A percentile compares a stretch with the other conserved stretches of the same genome.
These are phyloP conservation scores for Zygotorulaspora chibaensis DNA, from an alignment of 805 yeast species.

Conservation along the genomic window DNA sequence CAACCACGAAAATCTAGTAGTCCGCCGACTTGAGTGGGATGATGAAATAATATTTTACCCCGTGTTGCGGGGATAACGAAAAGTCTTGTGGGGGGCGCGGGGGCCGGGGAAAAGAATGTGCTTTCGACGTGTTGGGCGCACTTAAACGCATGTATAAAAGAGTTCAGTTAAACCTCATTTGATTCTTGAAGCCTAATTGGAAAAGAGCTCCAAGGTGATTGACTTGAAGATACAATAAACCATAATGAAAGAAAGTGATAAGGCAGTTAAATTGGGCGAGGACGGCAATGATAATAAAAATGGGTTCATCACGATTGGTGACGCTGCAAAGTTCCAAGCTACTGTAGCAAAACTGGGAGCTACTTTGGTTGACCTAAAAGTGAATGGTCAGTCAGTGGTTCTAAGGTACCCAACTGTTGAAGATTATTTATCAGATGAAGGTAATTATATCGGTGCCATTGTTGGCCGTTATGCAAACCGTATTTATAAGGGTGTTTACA, in stretches of 20 bases:
- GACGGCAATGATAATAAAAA: constrained; percentile 22
- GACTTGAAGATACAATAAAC: not conserved
- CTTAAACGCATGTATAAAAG: not conserved
- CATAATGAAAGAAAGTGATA: not conserved
- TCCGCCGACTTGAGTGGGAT: not conserved
- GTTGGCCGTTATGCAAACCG: constrained; percentile 66
- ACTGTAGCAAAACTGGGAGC: constrained; percentile 50
- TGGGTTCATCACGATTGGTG: constrained; percentile 31
- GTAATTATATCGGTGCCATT: constrained; percentile 59
- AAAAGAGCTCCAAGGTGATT: not conserved
- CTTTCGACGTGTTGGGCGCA: not conserved
- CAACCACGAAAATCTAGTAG: not conserved
- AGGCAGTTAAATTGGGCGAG: not conserved
- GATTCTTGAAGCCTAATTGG: not conserved
- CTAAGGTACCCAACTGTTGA: constrained; percentile 38
- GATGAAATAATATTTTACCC: not conserved
- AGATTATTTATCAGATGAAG: constrained; percentile 34
- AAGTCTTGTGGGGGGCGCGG: not conserved
- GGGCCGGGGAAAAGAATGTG: not conserved
- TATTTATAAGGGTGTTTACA: constrained; percentile 43
- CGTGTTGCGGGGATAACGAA: not conserved
- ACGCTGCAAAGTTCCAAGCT: constrained; percentile 36
- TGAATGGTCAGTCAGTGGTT: constrained; percentile 39
- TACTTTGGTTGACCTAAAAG: constrained; percentile 40
- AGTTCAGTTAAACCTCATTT: not conserved